Conservation (phyloP, 768 basidiomycete genomes). For the Panaeolus papilionaceus region DNA sequence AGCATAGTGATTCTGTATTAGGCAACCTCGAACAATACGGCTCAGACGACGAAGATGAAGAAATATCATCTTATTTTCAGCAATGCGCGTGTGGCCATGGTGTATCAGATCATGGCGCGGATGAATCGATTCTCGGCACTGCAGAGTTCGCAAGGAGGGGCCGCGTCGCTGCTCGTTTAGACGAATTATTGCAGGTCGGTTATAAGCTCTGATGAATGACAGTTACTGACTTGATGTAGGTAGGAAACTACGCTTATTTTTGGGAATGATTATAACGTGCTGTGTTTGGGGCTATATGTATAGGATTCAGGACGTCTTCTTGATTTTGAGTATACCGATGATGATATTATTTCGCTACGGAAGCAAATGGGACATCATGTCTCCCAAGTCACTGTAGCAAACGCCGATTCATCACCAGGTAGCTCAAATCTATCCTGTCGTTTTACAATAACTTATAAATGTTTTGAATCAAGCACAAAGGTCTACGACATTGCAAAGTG, state of each 20-base stretch:
- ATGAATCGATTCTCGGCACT: slow-evolving; percentile 57
- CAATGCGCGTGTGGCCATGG: slow-evolving; percentile 76
- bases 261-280: not conserved
- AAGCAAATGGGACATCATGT: slow-evolving; percentile 69
- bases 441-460: slow-evolving; percentile 18
- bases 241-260: not conserved
- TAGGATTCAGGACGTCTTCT: slow-evolving; percentile 79
- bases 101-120: slow-evolving; percentile 69
- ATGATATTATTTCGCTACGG: slow-evolving; percentile 70
- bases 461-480: slow-evolving; percentile 33
- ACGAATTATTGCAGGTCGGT: slow-evolving; percentile 81
- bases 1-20: slow-evolving; percentile 54
- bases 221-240: slow-evolving; percentile 2
- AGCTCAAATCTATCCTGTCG: slow-evolving; percentile 25
- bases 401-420: slow-evolving; percentile 60
- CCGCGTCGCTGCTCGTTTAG: slow-evolving; percentile 78
- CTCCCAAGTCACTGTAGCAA: slow-evolving; percentile 56
- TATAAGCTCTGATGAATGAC: slow-evolving; percentile 14
- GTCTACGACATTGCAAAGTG: slow-evolving; percentile 30
- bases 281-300: not conserved
- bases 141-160: slow-evolving; percentile 75
- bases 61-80: slow-evolving; percentile 59
- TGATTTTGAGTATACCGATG: slow-evolving; percentile 81
- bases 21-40: slow-evolving; percentile 68
- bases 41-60: slow-evolving; percentile 76